Evolutionary conservation across 352 stramenopile species (phyloP).

Genomic region (Pythium pyrilobum): DNA sequence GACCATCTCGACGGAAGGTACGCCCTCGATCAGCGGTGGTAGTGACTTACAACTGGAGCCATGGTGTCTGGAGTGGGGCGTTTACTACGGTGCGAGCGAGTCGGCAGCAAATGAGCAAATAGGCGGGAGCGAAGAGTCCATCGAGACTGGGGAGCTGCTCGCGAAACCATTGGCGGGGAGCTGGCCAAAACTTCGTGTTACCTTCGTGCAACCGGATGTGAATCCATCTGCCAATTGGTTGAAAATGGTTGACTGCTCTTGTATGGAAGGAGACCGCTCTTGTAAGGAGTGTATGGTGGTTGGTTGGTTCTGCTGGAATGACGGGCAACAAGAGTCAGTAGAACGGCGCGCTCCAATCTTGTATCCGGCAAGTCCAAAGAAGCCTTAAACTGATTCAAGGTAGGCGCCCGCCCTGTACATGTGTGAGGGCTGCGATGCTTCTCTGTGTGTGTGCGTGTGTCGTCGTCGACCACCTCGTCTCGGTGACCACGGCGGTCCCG

Average conservation of each 20-base stretch:
- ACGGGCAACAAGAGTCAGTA: slow-evolving; percentile 10
- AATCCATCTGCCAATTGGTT: too few species aligned
- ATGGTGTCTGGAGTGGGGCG: slow-evolving; percentile 27
- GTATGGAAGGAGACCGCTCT: slow-evolving; percentile 14
- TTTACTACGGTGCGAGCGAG: slow-evolving; percentile 21
- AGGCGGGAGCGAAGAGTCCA: neutral
- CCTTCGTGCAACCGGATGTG: slow-evolving; percentile 20
- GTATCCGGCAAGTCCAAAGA: slow-evolving; percentile 86
- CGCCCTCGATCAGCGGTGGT: slow-evolving; percentile 1
- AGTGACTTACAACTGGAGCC: slow-evolving; percentile 35
- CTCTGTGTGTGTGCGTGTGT: neutral
- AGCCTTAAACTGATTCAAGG: slow-evolving; percentile 93
- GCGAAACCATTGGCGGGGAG: slow-evolving; percentile 19
- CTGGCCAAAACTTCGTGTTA: slow-evolving; percentile 8
- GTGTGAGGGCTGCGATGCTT: neutral
- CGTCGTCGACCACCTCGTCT: neutral
- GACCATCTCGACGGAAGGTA: too few species aligned
- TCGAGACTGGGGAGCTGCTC: neutral
- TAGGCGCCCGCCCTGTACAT: slow-evolving; percentile 13
- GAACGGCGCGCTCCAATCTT: slow-evolving; percentile 49
- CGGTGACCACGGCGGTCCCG: neutral
- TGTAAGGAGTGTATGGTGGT: slow-evolving; percentile 45
- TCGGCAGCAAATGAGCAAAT: slow-evolving; percentile 24
- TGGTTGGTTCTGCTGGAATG: slow-evolving; percentile 31
- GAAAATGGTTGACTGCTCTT: slow-evolving; percentile 18